Percentiles rank a stretch among this genome's conserved stretches.
Conservation (phyloP, 306 rosid species). For the Sicyos edulis region DNA sequence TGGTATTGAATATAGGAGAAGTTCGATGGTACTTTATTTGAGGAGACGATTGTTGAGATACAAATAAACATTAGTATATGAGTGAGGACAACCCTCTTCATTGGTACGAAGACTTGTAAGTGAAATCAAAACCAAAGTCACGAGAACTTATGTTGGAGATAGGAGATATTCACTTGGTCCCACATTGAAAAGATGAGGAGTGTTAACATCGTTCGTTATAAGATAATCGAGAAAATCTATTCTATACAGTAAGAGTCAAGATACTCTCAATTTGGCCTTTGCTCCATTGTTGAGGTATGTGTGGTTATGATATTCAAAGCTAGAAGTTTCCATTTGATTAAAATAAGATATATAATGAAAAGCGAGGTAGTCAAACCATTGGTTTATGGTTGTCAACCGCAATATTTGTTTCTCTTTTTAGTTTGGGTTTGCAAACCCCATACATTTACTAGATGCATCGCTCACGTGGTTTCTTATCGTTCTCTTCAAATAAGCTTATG, state of each 20-base stretch:
- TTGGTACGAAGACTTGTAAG: too few relatives aligned
- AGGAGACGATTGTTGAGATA: too few relatives aligned
- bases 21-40: too few relatives aligned
- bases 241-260: constrained; percentile 5
- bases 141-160: too few relatives aligned
- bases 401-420: constrained; percentile 22
- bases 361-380: constrained; percentile 40
- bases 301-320: neutral
- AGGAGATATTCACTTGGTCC: too few relatives aligned
- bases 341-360: constrained; percentile 32
- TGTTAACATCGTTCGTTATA: too few relatives aligned
- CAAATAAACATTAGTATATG: too few relatives aligned
- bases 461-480: constrained; percentile 57
- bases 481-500: constrained; percentile 26
- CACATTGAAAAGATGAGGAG: too few relatives aligned
- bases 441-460: constrained; percentile 46
- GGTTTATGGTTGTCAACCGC: constrained; percentile 21
- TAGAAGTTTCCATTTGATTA: constrained; percentile 19
- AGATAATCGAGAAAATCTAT: too few relatives aligned
- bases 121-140: too few relatives aligned
- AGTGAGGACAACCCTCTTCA: too few relatives aligned
- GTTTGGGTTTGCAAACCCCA: constrained; percentile 34
- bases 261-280: neutral
- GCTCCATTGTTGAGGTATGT: constrained; percentile 3
- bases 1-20: too few relatives aligned